These are phyloP conservation scores for Paramecium biaurelia DNA, from an alignment of 73 alveolate genomes.

Conservation along the genomic window DNA sequence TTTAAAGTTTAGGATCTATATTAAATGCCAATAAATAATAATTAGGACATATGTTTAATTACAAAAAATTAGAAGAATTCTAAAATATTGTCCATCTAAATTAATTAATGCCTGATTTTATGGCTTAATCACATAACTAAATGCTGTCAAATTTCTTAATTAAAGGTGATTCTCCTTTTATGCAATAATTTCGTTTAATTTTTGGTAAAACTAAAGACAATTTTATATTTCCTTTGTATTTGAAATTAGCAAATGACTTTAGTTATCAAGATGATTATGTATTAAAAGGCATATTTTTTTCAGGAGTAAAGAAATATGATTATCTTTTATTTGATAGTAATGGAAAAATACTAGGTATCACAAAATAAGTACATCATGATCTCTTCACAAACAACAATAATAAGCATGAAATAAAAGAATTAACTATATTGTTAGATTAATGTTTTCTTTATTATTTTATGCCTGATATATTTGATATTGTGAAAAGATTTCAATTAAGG, in stretches of 20 bases:
- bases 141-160: neutral
- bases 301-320: neutral
- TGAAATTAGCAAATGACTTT: neutral
- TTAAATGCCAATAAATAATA: neutral
- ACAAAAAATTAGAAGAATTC: neutral
- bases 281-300: neutral
- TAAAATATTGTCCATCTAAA: neutral
- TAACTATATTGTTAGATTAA: neutral
- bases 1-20: neutral
- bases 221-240: neutral
- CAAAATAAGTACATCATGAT: neutral
- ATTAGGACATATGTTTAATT: neutral
- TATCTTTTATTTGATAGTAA: neutral
- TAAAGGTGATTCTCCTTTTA: neutral
- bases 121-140: neutral
- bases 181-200: neutral
- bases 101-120: neutral
- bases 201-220: neutral
- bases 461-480: neutral
- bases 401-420: neutral
- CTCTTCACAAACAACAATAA: neutral
- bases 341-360: neutral
- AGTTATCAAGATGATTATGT: neutral
- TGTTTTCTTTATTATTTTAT: neutral
- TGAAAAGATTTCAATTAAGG: neutral